A percentile compares a stretch with the other conserved stretches of the same genome.
Conservation (phyloP, 768 basidiomycete species). For the Naganishia randhawae region DNA sequence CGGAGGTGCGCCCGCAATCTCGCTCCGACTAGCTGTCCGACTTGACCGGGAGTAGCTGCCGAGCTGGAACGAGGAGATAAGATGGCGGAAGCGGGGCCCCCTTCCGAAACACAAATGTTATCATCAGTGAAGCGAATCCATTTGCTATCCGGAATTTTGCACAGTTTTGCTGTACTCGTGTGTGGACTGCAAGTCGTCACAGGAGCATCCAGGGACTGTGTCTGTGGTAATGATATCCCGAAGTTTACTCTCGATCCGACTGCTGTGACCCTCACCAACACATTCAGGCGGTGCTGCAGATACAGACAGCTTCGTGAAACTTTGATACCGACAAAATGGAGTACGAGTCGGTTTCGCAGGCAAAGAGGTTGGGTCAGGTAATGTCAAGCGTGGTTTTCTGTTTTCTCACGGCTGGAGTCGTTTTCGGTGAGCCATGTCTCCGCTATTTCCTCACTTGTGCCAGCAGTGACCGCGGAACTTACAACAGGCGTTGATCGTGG, state of each 20-base stretch:
- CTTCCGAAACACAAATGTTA: not conserved
- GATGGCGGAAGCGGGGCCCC: not conserved
- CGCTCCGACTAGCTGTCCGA: too few species aligned
- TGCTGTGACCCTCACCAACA: not conserved
- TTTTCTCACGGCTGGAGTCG: constrained; percentile 44
- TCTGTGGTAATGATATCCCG: not conserved
- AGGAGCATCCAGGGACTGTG: too few species aligned
- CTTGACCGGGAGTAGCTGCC: not conserved
- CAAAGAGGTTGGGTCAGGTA: constrained; percentile 28
- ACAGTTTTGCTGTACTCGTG: not conserved
- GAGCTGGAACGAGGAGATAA: not conserved
- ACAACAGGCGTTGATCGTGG: not conserved
- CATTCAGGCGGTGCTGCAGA: not conserved
- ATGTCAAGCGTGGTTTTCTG: constrained; percentile 33
- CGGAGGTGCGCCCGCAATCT: too few species aligned
- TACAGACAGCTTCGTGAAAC: not conserved
- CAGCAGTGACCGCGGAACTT: not conserved
- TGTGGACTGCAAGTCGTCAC: not conserved
- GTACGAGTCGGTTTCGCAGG: constrained; percentile 32
- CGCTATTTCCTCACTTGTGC: not conserved
- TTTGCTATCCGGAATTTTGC: not conserved
- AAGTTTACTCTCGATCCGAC: not conserved
- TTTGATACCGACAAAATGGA: constrained; percentile 6
- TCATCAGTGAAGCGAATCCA: not conserved
- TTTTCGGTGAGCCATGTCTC: constrained; percentile 43